These are phyloP conservation scores for Gracilaria domingensis DNA, from an alignment of 23 red algal species.

Conservation along the genomic window DNA sequence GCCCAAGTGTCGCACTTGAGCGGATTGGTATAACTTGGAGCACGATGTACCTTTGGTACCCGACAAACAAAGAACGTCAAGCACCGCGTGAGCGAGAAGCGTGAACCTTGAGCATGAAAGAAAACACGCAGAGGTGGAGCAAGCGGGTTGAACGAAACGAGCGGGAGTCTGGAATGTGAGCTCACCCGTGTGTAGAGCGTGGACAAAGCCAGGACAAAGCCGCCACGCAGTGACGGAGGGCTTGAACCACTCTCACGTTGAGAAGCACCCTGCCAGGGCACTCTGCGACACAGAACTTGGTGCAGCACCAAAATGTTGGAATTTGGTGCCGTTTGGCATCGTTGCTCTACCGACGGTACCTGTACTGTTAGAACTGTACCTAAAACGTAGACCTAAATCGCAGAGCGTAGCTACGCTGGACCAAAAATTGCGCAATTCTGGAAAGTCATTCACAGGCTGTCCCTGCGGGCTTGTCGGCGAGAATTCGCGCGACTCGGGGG, in stretches of 20 bases:
- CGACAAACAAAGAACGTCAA: background rate
- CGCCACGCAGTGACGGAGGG: background rate
- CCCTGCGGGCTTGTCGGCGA: no score
- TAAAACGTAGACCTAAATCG: background rate
- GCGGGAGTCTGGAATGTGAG: slow-evolving; percentile 4
- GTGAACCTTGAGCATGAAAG: background rate
- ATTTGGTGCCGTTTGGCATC: background rate
- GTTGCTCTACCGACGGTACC: no score
- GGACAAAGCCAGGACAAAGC: background rate
- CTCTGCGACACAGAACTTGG: no score
- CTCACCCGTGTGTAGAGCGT: background rate
- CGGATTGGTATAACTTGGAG: background rate
- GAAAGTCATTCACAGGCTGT: no score
- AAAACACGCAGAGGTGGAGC: background rate
- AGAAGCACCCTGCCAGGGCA: background rate
- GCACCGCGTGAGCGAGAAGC: background rate
- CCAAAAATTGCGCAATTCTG: background rate
- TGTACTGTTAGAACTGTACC: no score
- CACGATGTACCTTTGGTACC: background rate
- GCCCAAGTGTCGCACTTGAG: background rate
- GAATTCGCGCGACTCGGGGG: no score
- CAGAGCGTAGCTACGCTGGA: background rate
- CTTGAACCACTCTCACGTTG: no score
- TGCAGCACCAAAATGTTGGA: background rate
- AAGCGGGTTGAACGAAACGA: background rate